Evolutionary conservation across 179 eudicot species (phyloP).

Genomic region (Actinidia polygama): DNA sequence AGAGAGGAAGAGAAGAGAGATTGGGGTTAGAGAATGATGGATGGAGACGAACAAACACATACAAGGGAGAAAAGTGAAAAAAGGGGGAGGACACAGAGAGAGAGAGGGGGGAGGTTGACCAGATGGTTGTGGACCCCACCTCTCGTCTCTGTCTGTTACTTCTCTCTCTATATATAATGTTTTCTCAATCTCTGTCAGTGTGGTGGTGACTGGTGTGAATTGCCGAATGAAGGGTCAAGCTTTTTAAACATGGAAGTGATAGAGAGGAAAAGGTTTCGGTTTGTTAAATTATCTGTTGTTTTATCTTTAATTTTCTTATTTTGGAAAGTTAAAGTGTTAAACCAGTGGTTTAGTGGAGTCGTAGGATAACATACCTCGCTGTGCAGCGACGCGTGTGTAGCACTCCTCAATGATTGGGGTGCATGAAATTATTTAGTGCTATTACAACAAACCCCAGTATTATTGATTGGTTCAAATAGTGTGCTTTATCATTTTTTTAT

Average conservation of each 20-base stretch:
- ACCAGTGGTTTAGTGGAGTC: neutral
- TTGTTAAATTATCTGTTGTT: neutral
- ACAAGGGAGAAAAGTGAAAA: neutral
- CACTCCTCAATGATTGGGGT: neutral
- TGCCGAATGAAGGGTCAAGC: neutral
- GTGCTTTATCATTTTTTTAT: too few relatives aligned
- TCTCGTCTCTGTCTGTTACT: neutral
- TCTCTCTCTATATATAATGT: neutral
- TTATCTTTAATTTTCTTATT: neutral
- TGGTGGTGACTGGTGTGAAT: constrained; percentile 1
- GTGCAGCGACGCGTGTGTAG: neutral
- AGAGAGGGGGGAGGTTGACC: neutral
- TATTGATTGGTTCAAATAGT: too few relatives aligned
- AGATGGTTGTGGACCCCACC: neutral
- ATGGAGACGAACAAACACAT: neutral
- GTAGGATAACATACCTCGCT: neutral
- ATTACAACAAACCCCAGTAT: too few relatives aligned
- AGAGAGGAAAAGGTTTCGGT: neutral
- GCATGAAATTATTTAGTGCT: neutral
- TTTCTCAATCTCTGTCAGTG: neutral
- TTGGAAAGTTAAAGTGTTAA: neutral
- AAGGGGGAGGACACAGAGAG: constrained; percentile 2
- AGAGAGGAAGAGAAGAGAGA: neutral
- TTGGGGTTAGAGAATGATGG: neutral
- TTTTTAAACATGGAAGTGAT: neutral